phyloP scores from a whole-genome alignment of 768 basidiomycete species.

The Erythrobasidium yunnanense region DNA sequence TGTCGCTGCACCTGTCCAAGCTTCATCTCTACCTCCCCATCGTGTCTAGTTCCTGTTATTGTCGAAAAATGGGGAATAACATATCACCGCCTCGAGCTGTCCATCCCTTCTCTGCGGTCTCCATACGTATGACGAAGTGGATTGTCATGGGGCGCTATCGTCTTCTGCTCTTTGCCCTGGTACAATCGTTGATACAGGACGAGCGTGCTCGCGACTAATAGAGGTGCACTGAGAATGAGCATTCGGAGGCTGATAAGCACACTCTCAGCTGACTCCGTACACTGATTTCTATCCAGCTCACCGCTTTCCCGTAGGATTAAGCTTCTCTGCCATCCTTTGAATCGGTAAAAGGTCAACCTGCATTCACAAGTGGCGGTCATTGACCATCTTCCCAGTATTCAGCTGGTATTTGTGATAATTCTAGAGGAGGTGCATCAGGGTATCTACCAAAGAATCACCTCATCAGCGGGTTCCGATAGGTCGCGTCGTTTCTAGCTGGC shows the following conservation, averaged over 20 bases:
- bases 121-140: constrained; percentile 2
- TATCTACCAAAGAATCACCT: not conserved
- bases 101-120: not conserved
- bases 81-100: no score
- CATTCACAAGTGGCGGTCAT: not conserved
- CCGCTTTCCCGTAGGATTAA: constrained; percentile 14
- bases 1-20: not conserved
- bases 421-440: not conserved
- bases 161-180: constrained; percentile 22
- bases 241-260: not conserved
- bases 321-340: not conserved
- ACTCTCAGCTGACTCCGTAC: no score
- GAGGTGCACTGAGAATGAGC: constrained; percentile 12
- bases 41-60: not conserved
- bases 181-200: constrained; percentile 19
- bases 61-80: no score
- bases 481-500: not conserved
- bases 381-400: not conserved
- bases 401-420: not conserved
- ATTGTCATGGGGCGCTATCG: not conserved
- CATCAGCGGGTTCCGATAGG: no score
- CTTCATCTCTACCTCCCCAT: not conserved
- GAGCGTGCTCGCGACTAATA: constrained; percentile 3
- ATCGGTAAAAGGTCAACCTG: not conserved
- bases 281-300: no score